phyloP scores from a whole-genome alignment of 2,329 filamentous ascomycete genomes.

The Fusarium agapanthi region DNA sequence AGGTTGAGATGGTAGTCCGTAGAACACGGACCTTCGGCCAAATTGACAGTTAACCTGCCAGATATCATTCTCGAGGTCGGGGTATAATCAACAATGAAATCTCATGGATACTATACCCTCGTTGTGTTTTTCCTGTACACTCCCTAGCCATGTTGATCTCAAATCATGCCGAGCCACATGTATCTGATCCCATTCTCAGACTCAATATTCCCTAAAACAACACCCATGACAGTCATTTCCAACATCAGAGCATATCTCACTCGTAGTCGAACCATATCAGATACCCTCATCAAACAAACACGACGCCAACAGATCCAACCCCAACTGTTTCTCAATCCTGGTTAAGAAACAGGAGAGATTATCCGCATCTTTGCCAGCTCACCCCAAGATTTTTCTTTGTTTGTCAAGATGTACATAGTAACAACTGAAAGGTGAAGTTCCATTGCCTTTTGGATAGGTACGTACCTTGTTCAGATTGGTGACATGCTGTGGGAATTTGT shows the following conservation, averaged over 20 bases:
- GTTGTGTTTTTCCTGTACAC: background rate
- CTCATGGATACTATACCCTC: background rate
- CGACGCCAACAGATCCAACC: conserved; percentile 31
- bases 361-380: conserved; percentile 1
- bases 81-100: background rate
- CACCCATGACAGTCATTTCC: conserved; percentile 3
- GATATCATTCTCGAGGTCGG: background rate
- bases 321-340: conserved; percentile 16
- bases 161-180: background rate
- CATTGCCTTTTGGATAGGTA: background rate
- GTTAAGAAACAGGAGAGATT: conserved; percentile 3
- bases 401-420: background rate
- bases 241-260: conserved; percentile 38
- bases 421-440: background rate
- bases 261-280: conserved; percentile 36
- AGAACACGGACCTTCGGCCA: background rate
- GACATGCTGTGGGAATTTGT: conserved; percentile 26
- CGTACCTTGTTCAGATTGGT: background rate
- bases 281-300: conserved; percentile 22
- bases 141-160: background rate
- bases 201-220: background rate
- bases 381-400: background rate
- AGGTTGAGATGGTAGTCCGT: background rate
- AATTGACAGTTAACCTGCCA: background rate
- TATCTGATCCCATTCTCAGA: background rate